These are phyloP conservation scores for Yamadazyma phyllophila DNA, from an alignment of 805 yeast species.

Conservation along the genomic window DNA sequence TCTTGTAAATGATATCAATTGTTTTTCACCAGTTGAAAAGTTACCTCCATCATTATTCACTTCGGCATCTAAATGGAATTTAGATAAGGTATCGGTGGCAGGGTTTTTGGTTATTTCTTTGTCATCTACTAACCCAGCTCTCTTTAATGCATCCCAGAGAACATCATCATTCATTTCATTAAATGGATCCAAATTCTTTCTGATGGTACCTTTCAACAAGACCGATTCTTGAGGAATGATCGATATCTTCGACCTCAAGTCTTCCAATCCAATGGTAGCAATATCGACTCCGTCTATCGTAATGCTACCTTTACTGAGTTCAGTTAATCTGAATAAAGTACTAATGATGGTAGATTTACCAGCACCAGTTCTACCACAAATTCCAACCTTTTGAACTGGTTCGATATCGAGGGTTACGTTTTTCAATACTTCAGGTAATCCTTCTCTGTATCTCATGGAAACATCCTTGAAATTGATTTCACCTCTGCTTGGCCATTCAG, in stretches of 20 bases:
- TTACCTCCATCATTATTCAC: constrained; percentile 70
- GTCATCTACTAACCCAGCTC: constrained; percentile 51
- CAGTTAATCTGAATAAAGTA: constrained; percentile 58
- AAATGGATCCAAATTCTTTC: constrained; percentile 64
- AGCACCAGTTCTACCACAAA: constrained; percentile 90
- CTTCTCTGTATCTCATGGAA: constrained; percentile 56
- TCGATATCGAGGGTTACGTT: constrained; percentile 42
- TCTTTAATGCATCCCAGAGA: constrained; percentile 56
- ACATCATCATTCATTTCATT: constrained; percentile 44
- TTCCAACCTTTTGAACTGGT: constrained; percentile 70
- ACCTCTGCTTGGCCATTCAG: constrained; percentile 52
- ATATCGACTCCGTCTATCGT: constrained; percentile 58
- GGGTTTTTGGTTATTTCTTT: neutral
- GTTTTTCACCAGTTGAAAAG: constrained; percentile 73
- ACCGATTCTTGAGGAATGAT: constrained; percentile 75
- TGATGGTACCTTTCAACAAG: constrained; percentile 54
- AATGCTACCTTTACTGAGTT: constrained; percentile 48
- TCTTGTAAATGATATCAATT: constrained; percentile 75
- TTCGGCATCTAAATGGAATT: constrained; percentile 39
- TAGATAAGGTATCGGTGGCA: neutral
- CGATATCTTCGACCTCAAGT: constrained; percentile 54
- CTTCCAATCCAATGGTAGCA: constrained; percentile 47
- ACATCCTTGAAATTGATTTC: constrained; percentile 47
- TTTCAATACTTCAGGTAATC: constrained; percentile 56
- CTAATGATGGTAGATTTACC: constrained; percentile 70